phyloP scores from a whole-genome alignment of 2,329 filamentous ascomycete species.

The Xylariomycetidae sp. region DNA sequence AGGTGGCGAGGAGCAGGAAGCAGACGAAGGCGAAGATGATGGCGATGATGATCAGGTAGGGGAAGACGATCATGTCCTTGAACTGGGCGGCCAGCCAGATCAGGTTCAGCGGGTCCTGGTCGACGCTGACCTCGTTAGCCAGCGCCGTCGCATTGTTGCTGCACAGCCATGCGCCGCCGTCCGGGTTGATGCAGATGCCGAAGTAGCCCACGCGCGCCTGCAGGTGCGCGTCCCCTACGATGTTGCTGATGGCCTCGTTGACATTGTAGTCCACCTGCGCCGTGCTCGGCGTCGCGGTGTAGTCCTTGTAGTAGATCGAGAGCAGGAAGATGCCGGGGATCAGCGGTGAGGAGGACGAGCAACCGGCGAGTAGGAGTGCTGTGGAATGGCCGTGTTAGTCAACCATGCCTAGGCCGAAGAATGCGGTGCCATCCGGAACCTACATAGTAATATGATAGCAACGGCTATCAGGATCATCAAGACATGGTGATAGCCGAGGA shows the following conservation, averaged over 20 bases:
- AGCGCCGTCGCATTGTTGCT: slow-evolving; percentile 94
- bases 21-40: slow-evolving; percentile 96
- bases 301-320: slow-evolving; percentile 91
- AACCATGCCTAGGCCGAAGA: slow-evolving; percentile 1
- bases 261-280: slow-evolving; percentile 88
- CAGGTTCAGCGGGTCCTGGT: slow-evolving; percentile 92
- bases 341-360: slow-evolving; percentile 89
- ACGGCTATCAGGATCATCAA: slow-evolving; percentile 96
- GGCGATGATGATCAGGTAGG: slow-evolving; percentile 94
- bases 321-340: slow-evolving; percentile 97
- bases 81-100: slow-evolving; percentile 97
- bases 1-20: slow-evolving; percentile 89
- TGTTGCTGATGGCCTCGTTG: slow-evolving; percentile 78
- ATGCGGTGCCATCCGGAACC: slow-evolving; percentile 35
- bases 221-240: slow-evolving; percentile 76
- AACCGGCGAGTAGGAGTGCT: slow-evolving; percentile 91
- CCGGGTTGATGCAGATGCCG: slow-evolving; percentile 90
- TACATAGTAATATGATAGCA: slow-evolving; percentile 91
- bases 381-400: slow-evolving; percentile 6
- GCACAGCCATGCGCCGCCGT: slow-evolving; percentile 87
- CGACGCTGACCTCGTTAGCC: slow-evolving; percentile 79
- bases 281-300: slow-evolving; percentile 74
- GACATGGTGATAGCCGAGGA: slow-evolving; percentile 73
- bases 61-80: slow-evolving; percentile 97
- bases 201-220: slow-evolving; percentile 96